Base-by-base conservation (phyloP, 108 stramenopile genomes). In the Epithemia pelagica region DNA sequence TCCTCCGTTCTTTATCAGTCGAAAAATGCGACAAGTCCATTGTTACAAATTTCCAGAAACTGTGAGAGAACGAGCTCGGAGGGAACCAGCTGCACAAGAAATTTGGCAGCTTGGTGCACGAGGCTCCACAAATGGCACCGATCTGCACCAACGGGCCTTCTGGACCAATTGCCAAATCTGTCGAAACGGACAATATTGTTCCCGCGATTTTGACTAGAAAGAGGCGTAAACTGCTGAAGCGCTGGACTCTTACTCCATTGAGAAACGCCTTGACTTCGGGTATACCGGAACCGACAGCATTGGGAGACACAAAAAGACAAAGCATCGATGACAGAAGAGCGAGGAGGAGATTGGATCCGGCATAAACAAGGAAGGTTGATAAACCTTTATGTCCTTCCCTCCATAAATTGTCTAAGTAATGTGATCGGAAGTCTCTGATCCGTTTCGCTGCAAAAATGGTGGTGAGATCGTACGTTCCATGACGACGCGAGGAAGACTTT, bases 71-170 rank as follows among this genome's bases (percentile, higher is more conserved):
- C 7, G 28, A 61, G 7, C 31, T 31, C 15, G 24, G 54, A 20
- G 30, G 21, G 7, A 28, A 61, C n/a, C 24, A 61, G n/a, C 31
- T 21, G 54, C 18, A 24, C n/a, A 69, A 24, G 20, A 78, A 3
- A 0, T 60, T 46, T 1, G 59, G 54, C 1, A 71, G 58, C 54
- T 74, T 73, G 18, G 82, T 76, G 21, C 79, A 52, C n/a, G 52
- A 61, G 20, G 81, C 84, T 24, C 92, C 92, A 25, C 85, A 67
- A 30, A 82, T 80, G 28, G 89, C 89, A 30, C 90, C 89, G 54
- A 89, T 80, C 52, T 86, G 84, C 51, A 95, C 78, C 56, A 95
- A 75, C 30, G 94, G 94, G 21, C 94, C 94, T 71, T 95, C 94
- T 52, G 76, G 88, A 20, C 94, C 94, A 5, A 92, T 65, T 1